Conservation (phyloP, 805 yeast genomes). For the Yarrowia sp. region DNA sequence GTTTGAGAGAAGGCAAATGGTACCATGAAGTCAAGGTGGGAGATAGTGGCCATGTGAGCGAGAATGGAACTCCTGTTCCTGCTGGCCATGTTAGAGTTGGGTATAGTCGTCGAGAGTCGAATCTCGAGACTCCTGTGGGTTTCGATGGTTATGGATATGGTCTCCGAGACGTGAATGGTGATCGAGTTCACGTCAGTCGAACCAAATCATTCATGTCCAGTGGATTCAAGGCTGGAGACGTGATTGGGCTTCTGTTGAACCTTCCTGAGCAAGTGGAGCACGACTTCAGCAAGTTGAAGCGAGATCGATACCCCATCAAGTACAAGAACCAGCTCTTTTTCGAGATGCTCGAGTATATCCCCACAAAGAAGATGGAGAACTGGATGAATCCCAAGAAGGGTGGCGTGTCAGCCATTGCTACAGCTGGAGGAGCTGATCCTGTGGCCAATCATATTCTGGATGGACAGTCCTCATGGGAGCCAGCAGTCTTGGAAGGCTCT, state of each 20-base stretch:
- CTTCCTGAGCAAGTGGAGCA: conserved; percentile 50
- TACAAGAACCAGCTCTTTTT: conserved; percentile 73
- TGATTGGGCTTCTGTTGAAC: conserved; percentile 69
- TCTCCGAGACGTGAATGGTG: conserved; percentile 72
- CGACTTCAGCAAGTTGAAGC: conserved; percentile 45
- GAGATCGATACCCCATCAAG: conserved; percentile 86
- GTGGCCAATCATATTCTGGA: conserved; percentile 28
- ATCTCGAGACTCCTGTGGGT: conserved; percentile 93
- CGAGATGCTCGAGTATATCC: conserved; percentile 78
- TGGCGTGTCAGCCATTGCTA: conserved; percentile 7
- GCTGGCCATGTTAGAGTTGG: conserved; percentile 74
- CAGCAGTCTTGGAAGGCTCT: conserved; percentile 42
- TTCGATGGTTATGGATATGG: conserved; percentile 94
- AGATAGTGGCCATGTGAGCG: conserved; percentile 33
- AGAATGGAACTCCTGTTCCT: neutral
- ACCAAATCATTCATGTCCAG: conserved; percentile 51
- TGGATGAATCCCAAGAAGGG: conserved; percentile 44
- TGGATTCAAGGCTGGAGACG: conserved; percentile 69
- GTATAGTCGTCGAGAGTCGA: conserved; percentile 76
- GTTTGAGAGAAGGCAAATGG: conserved; percentile 72
- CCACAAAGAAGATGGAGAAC: conserved; percentile 69
- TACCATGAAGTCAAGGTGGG: conserved; percentile 73
- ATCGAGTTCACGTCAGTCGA: conserved; percentile 70
- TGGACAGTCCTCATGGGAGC: conserved; percentile 30
- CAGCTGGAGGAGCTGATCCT: conserved; percentile 33